Percentiles rank a stretch among this genome's conserved stretches.
Evolutionary conservation across 2,329 filamentous ascomycete genomes (phyloP).

Genomic region (Aspergillus persii): DNA sequence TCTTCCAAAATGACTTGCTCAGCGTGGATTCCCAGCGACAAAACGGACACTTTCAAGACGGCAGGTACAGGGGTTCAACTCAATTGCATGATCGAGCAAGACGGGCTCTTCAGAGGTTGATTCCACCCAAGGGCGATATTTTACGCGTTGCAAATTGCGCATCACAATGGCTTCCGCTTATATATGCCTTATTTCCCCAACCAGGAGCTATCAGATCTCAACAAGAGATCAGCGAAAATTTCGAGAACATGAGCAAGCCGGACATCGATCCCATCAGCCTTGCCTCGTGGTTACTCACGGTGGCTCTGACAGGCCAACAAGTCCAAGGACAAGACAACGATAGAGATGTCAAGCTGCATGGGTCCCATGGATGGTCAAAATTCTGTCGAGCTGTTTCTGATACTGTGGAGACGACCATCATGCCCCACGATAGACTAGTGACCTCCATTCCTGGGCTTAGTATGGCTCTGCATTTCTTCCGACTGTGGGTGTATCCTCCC

Average conservation of each 20-base stretch:
- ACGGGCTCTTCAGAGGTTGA: constrained; percentile 14
- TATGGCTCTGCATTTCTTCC: constrained; percentile 33
- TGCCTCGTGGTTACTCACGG: constrained; percentile 15
- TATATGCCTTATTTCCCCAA: constrained; percentile 16
- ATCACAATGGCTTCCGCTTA: constrained; percentile 15
- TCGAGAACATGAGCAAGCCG: constrained; percentile 13
- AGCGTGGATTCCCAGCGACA: constrained; percentile 12
- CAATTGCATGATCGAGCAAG: constrained; percentile 8
- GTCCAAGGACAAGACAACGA: background rate
- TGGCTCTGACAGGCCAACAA: constrained; percentile 17
- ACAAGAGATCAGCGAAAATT: constrained; percentile 9
- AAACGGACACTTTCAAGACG: constrained; percentile 5
- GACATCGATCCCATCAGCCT: constrained; percentile 13
- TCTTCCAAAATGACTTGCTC: constrained; percentile 21
- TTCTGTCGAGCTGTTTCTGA: constrained; percentile 10
- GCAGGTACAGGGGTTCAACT: constrained; percentile 4
- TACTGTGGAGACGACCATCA: constrained; percentile 11
- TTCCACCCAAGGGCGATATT: constrained; percentile 12
- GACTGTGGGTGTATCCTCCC: constrained; percentile 30
- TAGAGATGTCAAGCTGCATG: background rate
- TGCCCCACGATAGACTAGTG: constrained; percentile 16
- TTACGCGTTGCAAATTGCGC: constrained; percentile 7
- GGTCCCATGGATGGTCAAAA: background rate
- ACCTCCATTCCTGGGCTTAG: constrained; percentile 12
- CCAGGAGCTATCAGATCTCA: constrained; percentile 9